Conservation (phyloP, 768 basidiomycete genomes). For the Glaciozyma antarctica region DNA sequence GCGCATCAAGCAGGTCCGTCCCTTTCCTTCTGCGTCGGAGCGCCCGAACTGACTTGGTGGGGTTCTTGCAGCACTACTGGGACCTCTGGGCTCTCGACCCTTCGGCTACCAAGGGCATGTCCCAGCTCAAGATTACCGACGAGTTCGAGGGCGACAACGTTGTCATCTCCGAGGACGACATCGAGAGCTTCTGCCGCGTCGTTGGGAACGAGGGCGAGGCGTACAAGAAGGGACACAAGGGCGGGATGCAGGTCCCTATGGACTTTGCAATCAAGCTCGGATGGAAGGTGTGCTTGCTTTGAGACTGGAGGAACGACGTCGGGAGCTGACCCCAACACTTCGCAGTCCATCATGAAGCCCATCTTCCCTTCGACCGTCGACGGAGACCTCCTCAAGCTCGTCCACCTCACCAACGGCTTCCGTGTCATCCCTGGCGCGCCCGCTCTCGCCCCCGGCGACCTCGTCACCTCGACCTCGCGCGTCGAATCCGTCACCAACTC, state of each 20-base stretch:
- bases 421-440: constrained; percentile 67
- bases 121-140: constrained; percentile 67
- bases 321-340: background rate
- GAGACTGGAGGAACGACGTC: background rate
- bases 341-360: constrained; percentile 93
- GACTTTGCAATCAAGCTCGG: constrained; percentile 98
- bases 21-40: background rate
- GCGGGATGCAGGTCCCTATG: constrained; percentile 77
- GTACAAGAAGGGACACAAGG: constrained; percentile 68
- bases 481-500: constrained; percentile 83
- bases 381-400: constrained; percentile 88
- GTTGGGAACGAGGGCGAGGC: constrained; percentile 86
- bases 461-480: constrained; percentile 77
- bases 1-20: constrained; percentile 56
- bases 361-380: constrained; percentile 90
- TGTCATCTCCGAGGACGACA: constrained; percentile 55
- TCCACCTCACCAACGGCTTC: constrained; percentile 97
- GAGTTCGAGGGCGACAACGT: constrained; percentile 81
- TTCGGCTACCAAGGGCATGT: constrained; percentile 47
- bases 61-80: constrained; percentile 71
- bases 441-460: constrained; percentile 71
- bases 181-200: constrained; percentile 84
- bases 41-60: background rate
- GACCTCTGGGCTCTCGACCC: constrained; percentile 91
- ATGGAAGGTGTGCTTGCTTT: constrained; percentile 67